phyloP scores from a whole-genome alignment of 2,329 filamentous ascomycete species.

The Helminthosporium solani region DNA sequence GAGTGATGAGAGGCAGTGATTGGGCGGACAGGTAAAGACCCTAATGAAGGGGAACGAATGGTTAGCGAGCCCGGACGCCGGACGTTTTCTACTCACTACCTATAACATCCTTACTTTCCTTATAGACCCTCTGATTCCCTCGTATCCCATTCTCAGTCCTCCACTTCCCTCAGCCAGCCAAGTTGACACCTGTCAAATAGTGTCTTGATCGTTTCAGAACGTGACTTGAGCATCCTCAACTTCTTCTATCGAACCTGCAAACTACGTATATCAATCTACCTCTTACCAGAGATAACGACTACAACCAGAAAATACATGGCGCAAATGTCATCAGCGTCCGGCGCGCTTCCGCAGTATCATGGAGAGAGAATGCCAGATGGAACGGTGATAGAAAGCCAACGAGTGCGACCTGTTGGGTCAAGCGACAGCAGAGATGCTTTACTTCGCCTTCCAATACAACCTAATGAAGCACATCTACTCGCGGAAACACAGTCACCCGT shows the following conservation, averaged over 20 bases:
- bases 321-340: conserved; percentile 8
- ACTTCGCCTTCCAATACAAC: conserved; percentile 30
- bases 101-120: neutral
- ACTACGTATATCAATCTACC: conserved; percentile 8
- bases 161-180: neutral
- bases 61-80: neutral
- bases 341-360: conserved; percentile 28
- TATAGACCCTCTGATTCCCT: neutral
- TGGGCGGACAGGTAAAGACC: conserved; percentile 4
- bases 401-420: conserved; percentile 14
- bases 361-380: conserved; percentile 32
- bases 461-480: conserved; percentile 27
- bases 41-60: conserved; percentile 5
- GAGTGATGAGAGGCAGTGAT: neutral
- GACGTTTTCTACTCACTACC: neutral
- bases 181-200: neutral
- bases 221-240: neutral
- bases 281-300: conserved; percentile 6
- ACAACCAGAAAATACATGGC: conserved; percentile 21
- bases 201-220: conserved; percentile 1
- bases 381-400: conserved; percentile 29
- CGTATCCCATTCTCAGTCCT: neutral
- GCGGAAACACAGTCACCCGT: conserved; percentile 16
- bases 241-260: conserved; percentile 1
- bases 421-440: conserved; percentile 31